Evolutionary conservation across 2,329 filamentous ascomycete species (phyloP).

Genomic region (Oidium heveae): DNA sequence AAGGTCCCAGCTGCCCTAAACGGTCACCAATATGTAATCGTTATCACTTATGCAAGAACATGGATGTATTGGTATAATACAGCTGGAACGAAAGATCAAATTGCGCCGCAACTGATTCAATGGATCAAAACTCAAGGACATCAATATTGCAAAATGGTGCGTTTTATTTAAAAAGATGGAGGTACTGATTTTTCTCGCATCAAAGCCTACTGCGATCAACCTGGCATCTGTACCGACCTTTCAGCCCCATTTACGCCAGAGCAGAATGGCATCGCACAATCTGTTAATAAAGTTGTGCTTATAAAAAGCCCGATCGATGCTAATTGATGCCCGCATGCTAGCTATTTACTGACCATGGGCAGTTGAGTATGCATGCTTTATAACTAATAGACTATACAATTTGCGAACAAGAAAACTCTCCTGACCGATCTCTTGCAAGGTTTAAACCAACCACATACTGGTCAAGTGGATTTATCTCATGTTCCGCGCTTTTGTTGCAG

Average conservation of each 20-base stretch:
- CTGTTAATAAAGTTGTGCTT: background rate
- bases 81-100: background rate
- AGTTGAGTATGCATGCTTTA: background rate
- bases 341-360: background rate
- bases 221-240: background rate
- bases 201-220: background rate
- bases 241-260: background rate
- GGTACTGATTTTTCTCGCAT: background rate
- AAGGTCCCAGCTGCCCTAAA: background rate
- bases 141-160: background rate
- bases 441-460: background rate
- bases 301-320: background rate
- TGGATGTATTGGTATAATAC: background rate
- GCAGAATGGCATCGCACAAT: background rate
- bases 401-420: background rate
- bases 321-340: background rate
- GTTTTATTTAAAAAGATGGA: background rate
- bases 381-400: background rate
- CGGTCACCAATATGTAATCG: background rate
- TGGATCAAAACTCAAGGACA: background rate
- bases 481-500: background rate
- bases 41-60: background rate
- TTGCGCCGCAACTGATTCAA: background rate
- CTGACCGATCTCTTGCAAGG: background rate
- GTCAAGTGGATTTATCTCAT: background rate